Conservation (phyloP, 2,329 filamentous ascomycete species). For the Arthrobotrys iridis region DNA sequence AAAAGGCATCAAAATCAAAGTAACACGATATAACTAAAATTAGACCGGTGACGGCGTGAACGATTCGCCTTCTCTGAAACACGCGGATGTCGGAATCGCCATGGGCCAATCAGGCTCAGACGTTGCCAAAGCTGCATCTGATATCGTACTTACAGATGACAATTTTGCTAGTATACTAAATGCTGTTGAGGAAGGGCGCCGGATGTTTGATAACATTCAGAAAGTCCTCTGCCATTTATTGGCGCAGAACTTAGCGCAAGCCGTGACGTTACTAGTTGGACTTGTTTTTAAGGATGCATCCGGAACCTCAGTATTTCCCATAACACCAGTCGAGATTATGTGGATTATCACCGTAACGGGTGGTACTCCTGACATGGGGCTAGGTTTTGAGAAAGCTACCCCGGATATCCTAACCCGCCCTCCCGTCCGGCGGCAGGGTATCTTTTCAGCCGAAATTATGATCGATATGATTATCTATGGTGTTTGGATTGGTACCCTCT, state of each 20-base stretch:
- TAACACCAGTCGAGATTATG: constrained; percentile 84
- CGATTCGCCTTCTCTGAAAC: constrained; percentile 81
- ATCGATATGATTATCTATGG: constrained; percentile 84
- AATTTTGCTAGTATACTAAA: constrained; percentile 90
- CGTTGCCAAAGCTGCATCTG: constrained; percentile 78
- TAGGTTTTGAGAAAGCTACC: constrained; percentile 80
- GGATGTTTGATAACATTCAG: constrained; percentile 89
- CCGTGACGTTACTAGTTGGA: constrained; percentile 80
- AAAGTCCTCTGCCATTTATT: constrained; percentile 85
- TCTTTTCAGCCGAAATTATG: constrained; percentile 81
- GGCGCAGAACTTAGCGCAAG: constrained; percentile 83
- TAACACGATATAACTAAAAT: not conserved
- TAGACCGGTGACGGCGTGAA: constrained; percentile 87
- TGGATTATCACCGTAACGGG: constrained; percentile 96
- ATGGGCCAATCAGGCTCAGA: constrained; percentile 85
- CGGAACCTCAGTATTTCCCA: constrained; percentile 81
- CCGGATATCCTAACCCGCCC: constrained; percentile 81
- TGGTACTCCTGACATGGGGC: constrained; percentile 81
- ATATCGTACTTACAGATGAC: constrained; percentile 80
- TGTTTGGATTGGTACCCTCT: constrained; percentile 77
- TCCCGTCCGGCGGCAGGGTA: constrained; percentile 75
- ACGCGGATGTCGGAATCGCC: constrained; percentile 84
- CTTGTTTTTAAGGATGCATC: constrained; percentile 79
- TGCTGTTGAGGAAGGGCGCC: constrained; percentile 81
- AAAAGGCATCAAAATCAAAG: not conserved